Evolutionary conservation across 495 filamentous ascomycete species (phyloP).

Genomic region (Oidiodendron maius): DNA sequence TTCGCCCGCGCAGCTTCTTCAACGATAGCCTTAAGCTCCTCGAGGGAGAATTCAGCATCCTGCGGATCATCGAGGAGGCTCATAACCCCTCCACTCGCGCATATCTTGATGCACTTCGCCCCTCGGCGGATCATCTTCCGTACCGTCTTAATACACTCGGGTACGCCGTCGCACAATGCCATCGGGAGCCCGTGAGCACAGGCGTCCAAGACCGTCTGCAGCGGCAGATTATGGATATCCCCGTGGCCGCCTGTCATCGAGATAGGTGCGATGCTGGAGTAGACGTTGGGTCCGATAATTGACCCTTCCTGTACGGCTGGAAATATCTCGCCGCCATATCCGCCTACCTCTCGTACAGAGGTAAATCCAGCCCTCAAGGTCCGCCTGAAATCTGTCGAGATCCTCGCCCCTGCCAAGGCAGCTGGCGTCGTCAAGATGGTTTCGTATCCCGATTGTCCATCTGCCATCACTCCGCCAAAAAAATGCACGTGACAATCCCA

Average conservation of each 20-base stretch:
- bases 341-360: constrained; percentile 44
- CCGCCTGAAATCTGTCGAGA: constrained; percentile 31
- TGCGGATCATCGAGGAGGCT: constrained; percentile 39
- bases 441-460: constrained; percentile 1
- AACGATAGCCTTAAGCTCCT: constrained; percentile 43
- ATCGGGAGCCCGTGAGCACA: constrained; percentile 3
- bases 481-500: constrained; percentile 50
- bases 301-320: constrained; percentile 38
- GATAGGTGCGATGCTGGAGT: constrained; percentile 30
- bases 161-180: constrained; percentile 38
- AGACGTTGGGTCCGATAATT: constrained; percentile 43
- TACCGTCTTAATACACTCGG: constrained; percentile 40
- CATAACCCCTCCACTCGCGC: constrained; percentile 41
- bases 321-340: constrained; percentile 34
- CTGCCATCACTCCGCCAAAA: constrained; percentile 14
- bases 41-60: constrained; percentile 41
- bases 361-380: constrained; percentile 45
- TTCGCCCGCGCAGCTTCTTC: constrained; percentile 38
- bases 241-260: constrained; percentile 18
- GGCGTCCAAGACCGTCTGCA: constrained; percentile 8
- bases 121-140: constrained; percentile 43
- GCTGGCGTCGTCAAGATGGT: constrained; percentile 8
- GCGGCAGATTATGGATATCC: constrained; percentile 1
- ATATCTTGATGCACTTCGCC: constrained; percentile 45
- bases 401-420: constrained; percentile 29